Percentiles rank a stretch among this genome's conserved stretches.
phyloP scores from a whole-genome alignment of 1,284 basidiomycete species.

The Irpex rosettiformis region DNA sequence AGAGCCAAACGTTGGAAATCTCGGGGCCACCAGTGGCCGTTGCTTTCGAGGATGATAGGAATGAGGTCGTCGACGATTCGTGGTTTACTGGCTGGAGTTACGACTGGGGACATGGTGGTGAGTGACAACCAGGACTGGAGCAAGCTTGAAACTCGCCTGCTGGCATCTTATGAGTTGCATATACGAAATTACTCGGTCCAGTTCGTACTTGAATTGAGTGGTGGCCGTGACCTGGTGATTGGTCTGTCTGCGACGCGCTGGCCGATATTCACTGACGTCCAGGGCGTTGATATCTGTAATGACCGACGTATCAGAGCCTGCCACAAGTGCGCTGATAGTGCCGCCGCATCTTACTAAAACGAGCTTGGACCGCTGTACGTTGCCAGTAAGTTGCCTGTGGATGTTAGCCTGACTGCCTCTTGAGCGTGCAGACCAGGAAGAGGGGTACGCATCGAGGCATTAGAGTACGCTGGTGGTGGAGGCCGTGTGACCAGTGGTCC shows the following conservation, averaged over 20 bases:
- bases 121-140: neutral
- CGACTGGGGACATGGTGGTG: neutral
- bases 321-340: too few species aligned
- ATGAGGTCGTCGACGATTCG: constrained; percentile 49
- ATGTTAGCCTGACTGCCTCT: too few species aligned
- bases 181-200: neutral
- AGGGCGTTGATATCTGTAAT: neutral
- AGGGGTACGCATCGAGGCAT: too few species aligned
- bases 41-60: constrained; percentile 45
- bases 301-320: neutral
- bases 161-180: neutral
- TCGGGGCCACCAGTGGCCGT: constrained; percentile 50
- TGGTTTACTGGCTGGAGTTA: constrained; percentile 6
- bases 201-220: neutral
- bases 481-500: too few species aligned
- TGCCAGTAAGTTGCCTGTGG: too few species aligned
- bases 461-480: too few species aligned
- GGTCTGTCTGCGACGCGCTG: neutral
- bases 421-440: neutral
- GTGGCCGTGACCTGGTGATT: neutral
- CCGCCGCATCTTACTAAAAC: too few species aligned
- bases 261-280: neutral
- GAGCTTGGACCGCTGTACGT: too few species aligned
- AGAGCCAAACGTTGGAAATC: constrained; percentile 45
- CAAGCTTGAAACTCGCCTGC: constrained; percentile 1